phyloP scores from a whole-genome alignment of 2,329 filamentous ascomycete species.

The Colletotrichum sp. region DNA sequence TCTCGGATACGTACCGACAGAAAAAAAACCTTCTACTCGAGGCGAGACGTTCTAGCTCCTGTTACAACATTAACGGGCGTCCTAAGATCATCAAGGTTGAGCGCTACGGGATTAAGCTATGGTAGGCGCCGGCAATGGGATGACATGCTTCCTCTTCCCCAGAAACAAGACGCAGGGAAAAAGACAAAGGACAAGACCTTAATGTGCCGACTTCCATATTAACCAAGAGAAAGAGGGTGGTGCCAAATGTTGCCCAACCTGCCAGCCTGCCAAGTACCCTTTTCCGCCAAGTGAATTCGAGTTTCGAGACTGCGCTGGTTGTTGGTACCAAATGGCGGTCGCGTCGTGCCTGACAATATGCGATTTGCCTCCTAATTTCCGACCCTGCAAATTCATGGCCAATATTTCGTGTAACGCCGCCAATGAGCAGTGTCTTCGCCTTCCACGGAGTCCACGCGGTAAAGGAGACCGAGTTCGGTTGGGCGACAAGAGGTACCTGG shows the following conservation, averaged over 20 bases:
- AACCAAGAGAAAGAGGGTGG: background rate
- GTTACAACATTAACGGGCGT: background rate
- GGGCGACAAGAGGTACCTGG: background rate
- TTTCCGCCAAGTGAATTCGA: background rate
- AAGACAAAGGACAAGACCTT: background rate
- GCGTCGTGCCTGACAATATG: background rate
- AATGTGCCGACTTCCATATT: background rate
- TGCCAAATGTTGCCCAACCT: background rate
- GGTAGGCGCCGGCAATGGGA: background rate
- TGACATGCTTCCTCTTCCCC: background rate
- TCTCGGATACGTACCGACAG: background rate
- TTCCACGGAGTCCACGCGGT: background rate
- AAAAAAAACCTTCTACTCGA: background rate
- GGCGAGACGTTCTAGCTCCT: background rate
- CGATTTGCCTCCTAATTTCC: background rate
- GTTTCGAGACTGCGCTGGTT: background rate
- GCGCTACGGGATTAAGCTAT: background rate
- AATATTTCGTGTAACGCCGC: background rate
- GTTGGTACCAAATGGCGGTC: background rate
- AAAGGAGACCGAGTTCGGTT: background rate
- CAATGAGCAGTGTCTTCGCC: background rate
- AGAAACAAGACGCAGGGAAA: background rate
- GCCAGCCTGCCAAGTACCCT: background rate
- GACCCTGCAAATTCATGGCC: background rate
- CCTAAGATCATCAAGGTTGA: background rate